phyloP scores from a whole-genome alignment of 2,329 filamentous ascomycete species.

The Microdochium trichocladiopsis region DNA sequence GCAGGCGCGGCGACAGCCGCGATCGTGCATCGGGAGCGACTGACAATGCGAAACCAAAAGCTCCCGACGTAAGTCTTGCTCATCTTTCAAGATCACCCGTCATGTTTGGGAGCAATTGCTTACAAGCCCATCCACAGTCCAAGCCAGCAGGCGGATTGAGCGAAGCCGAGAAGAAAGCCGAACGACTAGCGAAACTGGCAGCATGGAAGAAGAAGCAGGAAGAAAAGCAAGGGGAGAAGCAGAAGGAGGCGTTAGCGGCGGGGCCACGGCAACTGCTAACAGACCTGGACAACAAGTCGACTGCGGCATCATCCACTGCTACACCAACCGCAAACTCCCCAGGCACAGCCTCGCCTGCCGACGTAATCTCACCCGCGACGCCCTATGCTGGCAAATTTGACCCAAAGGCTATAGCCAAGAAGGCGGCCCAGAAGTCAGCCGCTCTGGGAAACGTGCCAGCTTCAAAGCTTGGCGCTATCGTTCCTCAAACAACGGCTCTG shows the following conservation, averaged over 20 bases:
- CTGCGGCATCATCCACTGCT: conserved; percentile 31
- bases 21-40: conserved; percentile 41
- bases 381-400: conserved; percentile 77
- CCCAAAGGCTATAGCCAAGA: conserved; percentile 79
- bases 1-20: conserved; percentile 58
- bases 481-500: conserved; percentile 22
- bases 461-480: conserved; percentile 42
- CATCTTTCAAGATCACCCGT: background rate
- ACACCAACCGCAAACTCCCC: conserved; percentile 42
- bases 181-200: conserved; percentile 73
- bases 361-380: conserved; percentile 42
- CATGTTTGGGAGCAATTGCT: conserved; percentile 13
- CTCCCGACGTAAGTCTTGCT: conserved; percentile 47
- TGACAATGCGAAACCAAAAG: conserved; percentile 40
- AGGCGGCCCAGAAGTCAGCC: conserved; percentile 55
- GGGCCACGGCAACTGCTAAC: conserved; percentile 62
- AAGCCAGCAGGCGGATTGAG: conserved; percentile 44
- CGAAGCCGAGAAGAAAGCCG: conserved; percentile 72
- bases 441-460: conserved; percentile 34
- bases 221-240: conserved; percentile 56
- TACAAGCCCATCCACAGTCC: conserved; percentile 45
- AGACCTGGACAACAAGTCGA: conserved; percentile 67
- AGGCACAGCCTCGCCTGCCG: conserved; percentile 41
- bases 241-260: conserved; percentile 58
- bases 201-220: conserved; percentile 91